Percentiles rank a stretch among this genome's conserved stretches.
Conservation (phyloP, 305 asterid genomes). For the Ilex paraguariensis region DNA sequence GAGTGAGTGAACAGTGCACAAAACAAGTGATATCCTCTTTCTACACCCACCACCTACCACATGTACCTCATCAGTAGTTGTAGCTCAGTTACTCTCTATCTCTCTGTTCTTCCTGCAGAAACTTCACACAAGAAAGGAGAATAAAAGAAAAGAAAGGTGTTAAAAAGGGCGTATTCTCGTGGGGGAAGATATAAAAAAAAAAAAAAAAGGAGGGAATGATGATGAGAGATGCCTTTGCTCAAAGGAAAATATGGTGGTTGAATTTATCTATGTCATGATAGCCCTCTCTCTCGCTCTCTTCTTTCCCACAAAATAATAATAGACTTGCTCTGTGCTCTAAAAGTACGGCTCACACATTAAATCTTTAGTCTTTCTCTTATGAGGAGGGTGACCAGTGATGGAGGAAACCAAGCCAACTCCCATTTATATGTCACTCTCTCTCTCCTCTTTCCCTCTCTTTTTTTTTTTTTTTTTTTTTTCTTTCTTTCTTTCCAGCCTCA, state of each 20-base stretch:
- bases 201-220: conserved; percentile 10
- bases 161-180: conserved; percentile 15
- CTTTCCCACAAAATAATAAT: conserved; percentile 12
- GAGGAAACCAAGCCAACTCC: conserved; percentile 5
- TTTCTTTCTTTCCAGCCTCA: conserved; percentile 13
- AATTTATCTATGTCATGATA: conserved; percentile 17
- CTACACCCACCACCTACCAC: conserved; percentile 23
- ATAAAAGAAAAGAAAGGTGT: not conserved
- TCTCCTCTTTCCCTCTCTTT: not conserved
- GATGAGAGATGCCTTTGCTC: conserved; percentile 20
- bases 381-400: conserved; percentile 13
- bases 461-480: not conserved
- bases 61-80: conserved; percentile 16
- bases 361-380: conserved; percentile 20
- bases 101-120: conserved; percentile 46
- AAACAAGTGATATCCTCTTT: conserved; percentile 7
- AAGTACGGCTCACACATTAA: conserved; percentile 29
- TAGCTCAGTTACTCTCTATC: conserved; percentile 26
- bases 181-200: conserved; percentile 18
- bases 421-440: no score
- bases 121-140: conserved; percentile 23
- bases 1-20: conserved; percentile 23
- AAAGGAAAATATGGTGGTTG: conserved; percentile 23
- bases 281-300: conserved; percentile 7
- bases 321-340: conserved; percentile 9